These are phyloP conservation scores for Pseudozyma hubeiensis DNA, from an alignment of 1,284 basidiomycete genomes.

Conservation along the genomic window DNA sequence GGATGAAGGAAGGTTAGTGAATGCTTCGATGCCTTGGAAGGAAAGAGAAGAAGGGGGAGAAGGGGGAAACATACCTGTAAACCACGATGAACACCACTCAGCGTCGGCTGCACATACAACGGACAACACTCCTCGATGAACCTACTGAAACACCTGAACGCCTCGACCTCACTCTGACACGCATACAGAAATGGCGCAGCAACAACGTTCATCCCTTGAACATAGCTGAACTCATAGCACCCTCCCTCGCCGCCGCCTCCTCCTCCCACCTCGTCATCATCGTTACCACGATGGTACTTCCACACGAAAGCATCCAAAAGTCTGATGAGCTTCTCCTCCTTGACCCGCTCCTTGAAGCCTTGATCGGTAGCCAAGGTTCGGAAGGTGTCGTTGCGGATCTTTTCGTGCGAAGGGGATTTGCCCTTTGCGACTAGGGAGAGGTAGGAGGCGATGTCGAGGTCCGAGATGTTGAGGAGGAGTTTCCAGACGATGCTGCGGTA, in stretches of 20 bases:
- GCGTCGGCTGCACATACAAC: conserved; percentile 91
- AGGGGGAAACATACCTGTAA: conserved; percentile 77
- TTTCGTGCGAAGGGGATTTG: conserved; percentile 56
- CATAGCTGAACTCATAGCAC: conserved; percentile 83
- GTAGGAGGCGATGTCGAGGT: conserved; percentile 41
- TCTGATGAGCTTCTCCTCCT: conserved; percentile 95
- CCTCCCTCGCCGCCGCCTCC: conserved; percentile 59
- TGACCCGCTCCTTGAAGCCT: conserved; percentile 92
- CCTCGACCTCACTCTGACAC: conserved; percentile 94
- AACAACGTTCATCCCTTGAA: conserved; percentile 98
- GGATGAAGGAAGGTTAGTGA: neutral
- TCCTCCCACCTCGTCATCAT: conserved; percentile 73
- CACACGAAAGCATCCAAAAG: conserved; percentile 96
- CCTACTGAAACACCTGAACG: conserved; percentile 91
- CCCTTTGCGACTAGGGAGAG: conserved; percentile 54
- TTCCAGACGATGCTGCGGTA: conserved; percentile 59
- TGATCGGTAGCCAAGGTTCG: conserved; percentile 94
- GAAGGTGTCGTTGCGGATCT: conserved; percentile 73
- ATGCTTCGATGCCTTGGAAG: too few relatives aligned
- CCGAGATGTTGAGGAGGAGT: conserved; percentile 51
- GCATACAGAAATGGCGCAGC: conserved; percentile 96
- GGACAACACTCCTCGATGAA: conserved; percentile 95
- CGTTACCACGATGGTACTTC: conserved; percentile 75
- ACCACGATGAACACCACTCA: conserved; percentile 92
- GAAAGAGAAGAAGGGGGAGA: too few relatives aligned